Conservation (phyloP, 2,329 filamentous ascomycete species). For the Setomelanomma holmii region DNA sequence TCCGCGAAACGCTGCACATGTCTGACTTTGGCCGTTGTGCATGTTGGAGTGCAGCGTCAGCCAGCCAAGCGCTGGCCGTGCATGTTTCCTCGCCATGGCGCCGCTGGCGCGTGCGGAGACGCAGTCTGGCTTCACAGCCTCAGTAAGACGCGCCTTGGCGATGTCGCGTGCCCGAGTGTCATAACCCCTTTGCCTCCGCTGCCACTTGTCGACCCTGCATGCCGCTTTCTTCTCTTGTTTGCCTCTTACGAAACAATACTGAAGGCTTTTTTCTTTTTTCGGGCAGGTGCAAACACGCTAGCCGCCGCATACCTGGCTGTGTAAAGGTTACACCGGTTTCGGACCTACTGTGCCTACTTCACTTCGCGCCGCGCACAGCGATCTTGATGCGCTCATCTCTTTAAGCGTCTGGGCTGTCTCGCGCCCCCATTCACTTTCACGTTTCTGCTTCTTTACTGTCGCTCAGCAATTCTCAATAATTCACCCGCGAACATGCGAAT, state of each 20-base stretch:
- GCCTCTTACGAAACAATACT: neutral
- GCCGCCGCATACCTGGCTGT: too few relatives aligned
- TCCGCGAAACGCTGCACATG: neutral
- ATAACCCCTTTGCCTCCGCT: neutral
- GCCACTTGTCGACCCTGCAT: neutral
- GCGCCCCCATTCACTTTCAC: neutral
- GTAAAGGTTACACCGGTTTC: neutral
- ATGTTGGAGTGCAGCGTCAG: neutral
- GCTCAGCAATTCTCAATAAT: constrained; percentile 1
- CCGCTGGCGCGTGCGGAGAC: constrained; percentile 1
- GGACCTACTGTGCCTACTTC: neutral
- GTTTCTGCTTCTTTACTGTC: constrained; percentile 12
- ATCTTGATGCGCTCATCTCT: constrained; percentile 11
- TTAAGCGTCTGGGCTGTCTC: constrained; percentile 6
- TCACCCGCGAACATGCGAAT: constrained; percentile 30
- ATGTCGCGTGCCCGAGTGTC: neutral
- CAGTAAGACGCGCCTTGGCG: neutral
- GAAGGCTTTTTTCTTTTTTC: neutral
- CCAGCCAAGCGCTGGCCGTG: neutral
- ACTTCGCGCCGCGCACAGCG: constrained; percentile 1
- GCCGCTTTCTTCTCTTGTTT: neutral
- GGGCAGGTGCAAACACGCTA: neutral
- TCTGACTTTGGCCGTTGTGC: neutral
- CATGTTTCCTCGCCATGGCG: neutral
- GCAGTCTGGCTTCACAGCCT: constrained; percentile 1